Conservation (phyloP, 352 stramenopile species). For the Blastocystis sp. region DNA sequence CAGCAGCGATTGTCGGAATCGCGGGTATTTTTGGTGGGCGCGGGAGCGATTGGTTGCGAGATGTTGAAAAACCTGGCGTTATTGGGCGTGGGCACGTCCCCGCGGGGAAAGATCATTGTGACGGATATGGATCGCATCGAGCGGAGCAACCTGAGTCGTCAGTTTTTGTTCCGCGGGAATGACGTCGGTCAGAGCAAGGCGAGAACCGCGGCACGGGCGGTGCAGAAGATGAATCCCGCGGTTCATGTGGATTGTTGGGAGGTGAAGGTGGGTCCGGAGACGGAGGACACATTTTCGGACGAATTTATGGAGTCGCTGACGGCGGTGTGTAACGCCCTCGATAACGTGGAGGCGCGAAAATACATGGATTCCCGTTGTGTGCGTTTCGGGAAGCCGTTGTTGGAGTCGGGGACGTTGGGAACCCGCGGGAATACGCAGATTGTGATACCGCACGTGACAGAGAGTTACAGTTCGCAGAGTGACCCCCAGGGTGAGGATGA, state of each 20-base stretch:
- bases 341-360: conserved; percentile 92
- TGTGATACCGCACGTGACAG: conserved; percentile 73
- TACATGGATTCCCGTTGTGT: conserved; percentile 93
- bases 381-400: conserved; percentile 88
- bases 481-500: neutral
- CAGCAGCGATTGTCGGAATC: conserved; percentile 70
- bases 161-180: conserved; percentile 93
- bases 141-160: conserved; percentile 91
- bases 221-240: conserved; percentile 83
- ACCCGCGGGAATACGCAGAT: conserved; percentile 94
- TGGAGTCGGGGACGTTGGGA: conserved; percentile 94
- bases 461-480: conserved; percentile 82
- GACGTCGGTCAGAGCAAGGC: conserved; percentile 91
- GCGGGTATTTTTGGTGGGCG: conserved; percentile 90
- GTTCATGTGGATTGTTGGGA: conserved; percentile 75
- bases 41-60: conserved; percentile 96
- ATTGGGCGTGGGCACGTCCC: conserved; percentile 84
- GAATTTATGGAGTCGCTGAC: conserved; percentile 88
- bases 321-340: conserved; percentile 88
- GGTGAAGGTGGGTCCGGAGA: conserved; percentile 75
- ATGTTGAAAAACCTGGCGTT: conserved; percentile 99
- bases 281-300: conserved; percentile 92
- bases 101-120: conserved; percentile 71
- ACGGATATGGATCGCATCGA: conserved; percentile 99
- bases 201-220: conserved; percentile 77